Conservation (phyloP, 768 basidiomycete genomes). For the Zangia roseola region DNA sequence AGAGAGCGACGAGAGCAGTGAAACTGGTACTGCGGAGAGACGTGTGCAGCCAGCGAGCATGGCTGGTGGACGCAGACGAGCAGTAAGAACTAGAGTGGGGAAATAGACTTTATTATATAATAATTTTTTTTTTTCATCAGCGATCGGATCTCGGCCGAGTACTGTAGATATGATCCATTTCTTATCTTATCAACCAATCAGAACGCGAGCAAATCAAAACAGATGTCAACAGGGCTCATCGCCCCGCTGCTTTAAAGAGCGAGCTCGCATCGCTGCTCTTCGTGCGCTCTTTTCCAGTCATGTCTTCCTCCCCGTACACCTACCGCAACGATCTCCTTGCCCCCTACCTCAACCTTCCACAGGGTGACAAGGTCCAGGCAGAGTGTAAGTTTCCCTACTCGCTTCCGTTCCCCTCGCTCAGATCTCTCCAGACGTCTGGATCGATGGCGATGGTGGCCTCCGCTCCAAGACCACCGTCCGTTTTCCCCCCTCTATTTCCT, state of each 20-base stretch:
- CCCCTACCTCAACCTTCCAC: conserved; percentile 84
- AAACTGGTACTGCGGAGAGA: conserved; percentile 40
- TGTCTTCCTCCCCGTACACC: conserved; percentile 32
- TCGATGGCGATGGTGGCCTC: conserved; percentile 91
- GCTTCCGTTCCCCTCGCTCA: conserved; percentile 4
- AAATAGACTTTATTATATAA: conserved; percentile 10
- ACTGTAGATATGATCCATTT: background rate
- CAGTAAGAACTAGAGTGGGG: conserved; percentile 41
- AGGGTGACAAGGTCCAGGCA: conserved; percentile 92
- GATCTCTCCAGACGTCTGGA: conserved; percentile 81
- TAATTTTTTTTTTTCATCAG: background rate
- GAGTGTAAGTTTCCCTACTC: conserved; percentile 60
- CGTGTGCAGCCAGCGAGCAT: conserved; percentile 42
- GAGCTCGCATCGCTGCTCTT: background rate
- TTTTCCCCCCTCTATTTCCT: conserved; percentile 8
- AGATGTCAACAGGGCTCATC: conserved; percentile 23
- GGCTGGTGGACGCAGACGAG: conserved; percentile 64
- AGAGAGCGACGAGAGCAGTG: conserved; percentile 40
- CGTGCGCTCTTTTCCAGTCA: conserved; percentile 4
- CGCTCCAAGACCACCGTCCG: conserved; percentile 94
- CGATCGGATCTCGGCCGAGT: conserved; percentile 10
- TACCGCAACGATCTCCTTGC: conserved; percentile 86
- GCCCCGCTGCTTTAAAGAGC: conserved; percentile 25
- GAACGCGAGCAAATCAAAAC: conserved; percentile 13
- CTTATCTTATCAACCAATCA: conserved; percentile 33